Percentiles rank a stretch among this genome's conserved stretches.
Conservation (phyloP, 78 protist species). For the slime mould (Dictyostelium discoideum) region DNA sequence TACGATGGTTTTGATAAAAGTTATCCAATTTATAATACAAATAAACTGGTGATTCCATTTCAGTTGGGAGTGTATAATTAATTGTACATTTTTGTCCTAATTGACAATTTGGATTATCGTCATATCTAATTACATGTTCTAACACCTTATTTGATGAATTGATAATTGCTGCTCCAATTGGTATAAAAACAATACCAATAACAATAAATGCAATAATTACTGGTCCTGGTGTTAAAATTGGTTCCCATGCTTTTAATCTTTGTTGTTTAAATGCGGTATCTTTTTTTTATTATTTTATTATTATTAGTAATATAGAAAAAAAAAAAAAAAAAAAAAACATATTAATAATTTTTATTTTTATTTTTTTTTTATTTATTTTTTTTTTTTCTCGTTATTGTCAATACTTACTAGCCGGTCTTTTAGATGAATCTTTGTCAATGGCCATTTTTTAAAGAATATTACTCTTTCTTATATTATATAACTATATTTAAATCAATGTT, state of each 20-base stretch:
- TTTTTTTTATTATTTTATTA: not conserved
- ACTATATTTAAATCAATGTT: not conserved
- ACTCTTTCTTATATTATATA: not conserved
- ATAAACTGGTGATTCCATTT: constrained; percentile 89
- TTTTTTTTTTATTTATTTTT: not conserved
- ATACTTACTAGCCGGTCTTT: constrained; percentile 12
- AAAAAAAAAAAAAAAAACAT: not conserved
- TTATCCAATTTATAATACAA: constrained; percentile 93
- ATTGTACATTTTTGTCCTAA: constrained; percentile 38
- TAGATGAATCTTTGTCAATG: not conserved
- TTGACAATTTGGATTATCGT: constrained; percentile 3
- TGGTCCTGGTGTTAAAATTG: constrained; percentile 94
- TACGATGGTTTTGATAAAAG: constrained; percentile 96
- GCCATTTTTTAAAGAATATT: not conserved
- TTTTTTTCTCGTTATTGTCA: not conserved
- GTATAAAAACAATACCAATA: constrained; percentile 90
- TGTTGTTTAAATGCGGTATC: constrained; percentile 96
- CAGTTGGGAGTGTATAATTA: not conserved
- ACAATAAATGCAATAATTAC: constrained; percentile 91
- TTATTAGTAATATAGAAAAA: no score
- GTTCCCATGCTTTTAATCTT: constrained; percentile 97
- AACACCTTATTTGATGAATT: constrained; percentile 75
- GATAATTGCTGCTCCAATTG: constrained; percentile 91
- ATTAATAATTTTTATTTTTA: not conserved
- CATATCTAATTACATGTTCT: constrained; percentile 63